Conservation (phyloP, 495 filamentous ascomycete genomes). For the Hyaloscypha variabilis region DNA sequence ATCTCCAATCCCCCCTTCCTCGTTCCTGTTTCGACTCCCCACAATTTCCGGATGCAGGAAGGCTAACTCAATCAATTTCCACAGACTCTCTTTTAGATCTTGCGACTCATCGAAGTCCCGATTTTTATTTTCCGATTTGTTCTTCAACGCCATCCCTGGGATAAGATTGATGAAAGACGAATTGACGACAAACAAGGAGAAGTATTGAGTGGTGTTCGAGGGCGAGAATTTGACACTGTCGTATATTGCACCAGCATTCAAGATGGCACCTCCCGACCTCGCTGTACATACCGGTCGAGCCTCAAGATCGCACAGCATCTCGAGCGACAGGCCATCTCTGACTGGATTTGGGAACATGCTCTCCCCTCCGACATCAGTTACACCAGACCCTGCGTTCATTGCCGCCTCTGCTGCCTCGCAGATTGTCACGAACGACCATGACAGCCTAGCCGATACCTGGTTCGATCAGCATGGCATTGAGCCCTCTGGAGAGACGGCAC, state of each 20-base stretch:
- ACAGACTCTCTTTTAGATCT: not conserved
- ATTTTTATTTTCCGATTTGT: not conserved
- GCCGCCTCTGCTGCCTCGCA: slow-evolving; percentile 87
- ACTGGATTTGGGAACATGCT: slow-evolving; percentile 50
- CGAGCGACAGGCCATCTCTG: slow-evolving; percentile 56
- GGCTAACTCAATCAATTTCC: not conserved
- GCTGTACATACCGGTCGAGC: slow-evolving; percentile 10
- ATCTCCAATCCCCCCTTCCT: slow-evolving; percentile 1
- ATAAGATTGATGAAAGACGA: not conserved
- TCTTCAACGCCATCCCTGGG: not conserved
- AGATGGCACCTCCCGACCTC: slow-evolving; percentile 20
- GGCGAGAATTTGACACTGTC: slow-evolving; percentile 1
- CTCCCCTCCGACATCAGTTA: slow-evolving; percentile 65
- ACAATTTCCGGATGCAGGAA: not conserved
- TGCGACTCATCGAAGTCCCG: not conserved
- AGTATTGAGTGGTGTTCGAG: slow-evolving; percentile 3
- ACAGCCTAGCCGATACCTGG: slow-evolving; percentile 65
- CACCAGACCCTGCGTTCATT: slow-evolving; percentile 85
- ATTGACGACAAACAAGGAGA: not conserved
- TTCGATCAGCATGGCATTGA: slow-evolving; percentile 67
- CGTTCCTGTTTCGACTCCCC: not conserved
- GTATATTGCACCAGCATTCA: not conserved
- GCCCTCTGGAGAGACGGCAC: slow-evolving; percentile 64
- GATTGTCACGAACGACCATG: slow-evolving; percentile 87
- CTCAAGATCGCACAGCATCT: slow-evolving; percentile 49